These are phyloP conservation scores for Rugonectria rugulosa DNA, from an alignment of 2,329 filamentous ascomycete species.

Conservation along the genomic window DNA sequence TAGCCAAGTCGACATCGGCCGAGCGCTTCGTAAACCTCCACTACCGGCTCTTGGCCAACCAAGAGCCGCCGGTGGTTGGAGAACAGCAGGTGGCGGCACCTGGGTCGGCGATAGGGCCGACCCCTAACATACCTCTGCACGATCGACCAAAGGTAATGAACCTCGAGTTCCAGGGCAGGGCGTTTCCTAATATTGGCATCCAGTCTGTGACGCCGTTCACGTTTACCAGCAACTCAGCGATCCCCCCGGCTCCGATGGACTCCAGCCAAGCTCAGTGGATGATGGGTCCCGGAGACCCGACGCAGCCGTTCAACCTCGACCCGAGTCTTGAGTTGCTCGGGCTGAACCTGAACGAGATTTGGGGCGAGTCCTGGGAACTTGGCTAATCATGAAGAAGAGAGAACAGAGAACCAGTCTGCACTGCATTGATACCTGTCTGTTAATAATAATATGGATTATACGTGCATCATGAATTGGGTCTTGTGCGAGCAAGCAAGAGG, in stretches of 20 bases:
- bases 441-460: slow-evolving; percentile 31
- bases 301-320: slow-evolving; percentile 57
- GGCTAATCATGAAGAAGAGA: slow-evolving; percentile 38
- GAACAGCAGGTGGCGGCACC: slow-evolving; percentile 37
- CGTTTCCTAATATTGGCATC: slow-evolving; percentile 40
- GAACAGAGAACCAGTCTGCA: too few relatives aligned
- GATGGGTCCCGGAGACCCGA: slow-evolving; percentile 40
- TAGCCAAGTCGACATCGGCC: slow-evolving; percentile 65
- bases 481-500: neutral
- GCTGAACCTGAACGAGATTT: slow-evolving; percentile 62
- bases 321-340: slow-evolving; percentile 62
- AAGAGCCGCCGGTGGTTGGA: slow-evolving; percentile 53
- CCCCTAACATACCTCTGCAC: slow-evolving; percentile 44
- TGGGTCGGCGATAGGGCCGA: slow-evolving; percentile 36
- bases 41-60: slow-evolving; percentile 63
- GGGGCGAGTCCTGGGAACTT: slow-evolving; percentile 59
- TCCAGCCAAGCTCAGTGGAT: slow-evolving; percentile 45
- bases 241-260: slow-evolving; percentile 46
- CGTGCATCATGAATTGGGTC: slow-evolving; percentile 6
- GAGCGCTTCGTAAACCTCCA: slow-evolving; percentile 67
- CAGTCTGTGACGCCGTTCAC: slow-evolving; percentile 54
- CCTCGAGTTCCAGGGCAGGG: slow-evolving; percentile 35
- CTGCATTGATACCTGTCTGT: slow-evolving; percentile 32
- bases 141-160: slow-evolving; percentile 50
- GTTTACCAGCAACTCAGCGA: slow-evolving; percentile 42